A percentile compares a stretch with the other conserved stretches of the same genome.
phyloP scores from a whole-genome alignment of 129 eudicot genomes.

The Flaveria ramosissima region DNA sequence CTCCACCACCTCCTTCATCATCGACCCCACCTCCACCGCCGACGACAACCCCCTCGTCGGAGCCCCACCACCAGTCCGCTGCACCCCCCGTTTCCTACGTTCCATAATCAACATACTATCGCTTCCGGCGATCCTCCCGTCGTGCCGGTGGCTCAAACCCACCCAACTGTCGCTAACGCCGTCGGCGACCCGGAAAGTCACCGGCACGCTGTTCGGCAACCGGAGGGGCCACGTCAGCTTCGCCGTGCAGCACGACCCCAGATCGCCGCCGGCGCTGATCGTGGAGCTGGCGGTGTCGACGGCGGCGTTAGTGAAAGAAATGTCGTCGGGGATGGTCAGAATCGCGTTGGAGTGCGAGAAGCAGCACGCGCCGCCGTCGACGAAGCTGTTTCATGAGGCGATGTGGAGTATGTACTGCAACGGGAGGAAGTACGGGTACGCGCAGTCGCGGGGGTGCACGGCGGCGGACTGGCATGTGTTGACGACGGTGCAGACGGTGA shows the following conservation, averaged over 20 bases:
- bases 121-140: conserved; percentile 52
- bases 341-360: conserved; percentile 89
- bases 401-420: conserved; percentile 93
- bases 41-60: conserved; percentile 34
- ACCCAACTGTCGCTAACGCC: conserved; percentile 44
- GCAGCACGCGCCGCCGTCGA: background rate
- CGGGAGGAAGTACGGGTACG: conserved; percentile 86
- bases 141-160: conserved; percentile 55
- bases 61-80: conserved; percentile 20
- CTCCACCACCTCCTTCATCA: too few relatives aligned
- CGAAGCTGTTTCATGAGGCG: conserved; percentile 55
- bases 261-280: conserved; percentile 52
- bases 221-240: conserved; percentile 89
- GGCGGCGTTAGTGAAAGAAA: conserved; percentile 67
- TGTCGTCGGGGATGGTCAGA: conserved; percentile 88
- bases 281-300: conserved; percentile 75
- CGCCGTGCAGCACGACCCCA: conserved; percentile 67
- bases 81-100: conserved; percentile 43
- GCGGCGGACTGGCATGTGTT: conserved; percentile 78
- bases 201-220: conserved; percentile 85
- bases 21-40: background rate
- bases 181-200: conserved; percentile 63
- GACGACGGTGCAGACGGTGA: conserved; percentile 66
- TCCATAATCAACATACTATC: conserved; percentile 55
- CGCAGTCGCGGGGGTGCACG: conserved; percentile 52